Percentiles rank a stretch among this genome's conserved stretches.
phyloP scores from a whole-genome alignment of 768 basidiomycete species.

The Strobilomyces dryophilus region DNA sequence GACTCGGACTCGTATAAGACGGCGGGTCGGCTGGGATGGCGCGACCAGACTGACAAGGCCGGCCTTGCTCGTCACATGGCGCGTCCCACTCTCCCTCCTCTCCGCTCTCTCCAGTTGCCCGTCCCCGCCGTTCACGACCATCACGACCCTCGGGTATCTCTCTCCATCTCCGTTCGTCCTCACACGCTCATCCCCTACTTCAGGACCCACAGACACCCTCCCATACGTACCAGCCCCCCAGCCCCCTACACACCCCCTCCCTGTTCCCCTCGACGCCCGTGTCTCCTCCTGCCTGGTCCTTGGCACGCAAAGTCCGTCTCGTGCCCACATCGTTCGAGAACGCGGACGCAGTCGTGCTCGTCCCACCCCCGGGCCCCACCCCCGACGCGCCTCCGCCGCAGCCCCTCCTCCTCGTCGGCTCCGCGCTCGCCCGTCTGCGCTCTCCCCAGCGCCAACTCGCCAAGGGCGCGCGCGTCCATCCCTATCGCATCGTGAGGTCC shows the following conservation, averaged over 20 bases:
- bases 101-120: slow-evolving; percentile 44
- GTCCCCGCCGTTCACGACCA: slow-evolving; percentile 11
- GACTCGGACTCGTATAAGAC: no score
- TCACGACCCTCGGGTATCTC: slow-evolving; percentile 11
- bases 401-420: slow-evolving; percentile 48
- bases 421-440: slow-evolving; percentile 44
- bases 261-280: slow-evolving; percentile 1
- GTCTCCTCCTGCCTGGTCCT: background rate
- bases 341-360: slow-evolving; percentile 50
- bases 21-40: no score
- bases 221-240: background rate
- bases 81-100: slow-evolving; percentile 52
- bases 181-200: background rate
- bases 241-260: background rate
- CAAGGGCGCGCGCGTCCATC: slow-evolving; percentile 49
- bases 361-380: slow-evolving; percentile 32
- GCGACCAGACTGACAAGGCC: slow-evolving; percentile 9
- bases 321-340: slow-evolving; percentile 48
- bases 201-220: background rate
- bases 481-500: slow-evolving; percentile 46
- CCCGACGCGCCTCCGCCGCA: slow-evolving; percentile 15
- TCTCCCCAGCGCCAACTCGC: slow-evolving; percentile 37
- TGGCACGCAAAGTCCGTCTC: slow-evolving; percentile 35
- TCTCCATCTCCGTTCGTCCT: background rate
- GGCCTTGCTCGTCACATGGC: slow-evolving; percentile 19